Evolutionary conservation across 1,139 yeast species (phyloP).

Genomic region (Sugiyamaella paludigena): DNA sequence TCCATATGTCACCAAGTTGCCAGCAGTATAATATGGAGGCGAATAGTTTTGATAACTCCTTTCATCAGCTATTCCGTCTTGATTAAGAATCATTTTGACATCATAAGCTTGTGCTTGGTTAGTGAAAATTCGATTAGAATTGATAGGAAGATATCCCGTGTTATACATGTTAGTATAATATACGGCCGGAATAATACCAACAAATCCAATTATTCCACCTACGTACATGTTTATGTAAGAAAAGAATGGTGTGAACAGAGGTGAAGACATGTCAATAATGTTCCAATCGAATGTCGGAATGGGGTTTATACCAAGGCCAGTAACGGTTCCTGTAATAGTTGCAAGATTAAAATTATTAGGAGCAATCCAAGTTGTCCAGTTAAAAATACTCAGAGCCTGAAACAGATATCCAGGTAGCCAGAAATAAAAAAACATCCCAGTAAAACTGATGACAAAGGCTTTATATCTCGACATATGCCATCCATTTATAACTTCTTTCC

Average conservation of each 20-base stretch:
- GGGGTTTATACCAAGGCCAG: slow-evolving; percentile 57
- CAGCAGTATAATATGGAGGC: slow-evolving; percentile 61
- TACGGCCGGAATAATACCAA: slow-evolving; percentile 14
- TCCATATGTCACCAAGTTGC: slow-evolving; percentile 53
- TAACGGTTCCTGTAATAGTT: slow-evolving; percentile 52
- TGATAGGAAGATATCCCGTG: slow-evolving; percentile 54
- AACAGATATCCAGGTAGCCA: slow-evolving; percentile 58
- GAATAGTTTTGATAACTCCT: slow-evolving; percentile 37
- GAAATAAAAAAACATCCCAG: slow-evolving; percentile 48
- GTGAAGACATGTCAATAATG: slow-evolving; percentile 33
- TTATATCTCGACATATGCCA: slow-evolving; percentile 50
- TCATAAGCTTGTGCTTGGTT: slow-evolving; percentile 48
- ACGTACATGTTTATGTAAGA: slow-evolving; percentile 29
- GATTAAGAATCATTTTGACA: slow-evolving; percentile 43
- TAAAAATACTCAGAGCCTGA: slow-evolving; percentile 50
- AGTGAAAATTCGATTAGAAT: slow-evolving; percentile 46
- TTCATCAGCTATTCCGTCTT: slow-evolving; percentile 36
- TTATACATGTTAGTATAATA: slow-evolving; percentile 47
- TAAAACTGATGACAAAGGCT: slow-evolving; percentile 44
- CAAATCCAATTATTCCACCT: slow-evolving; percentile 15
- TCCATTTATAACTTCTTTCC: slow-evolving; percentile 45
- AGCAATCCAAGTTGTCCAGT: slow-evolving; percentile 63
- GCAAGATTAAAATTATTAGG: slow-evolving; percentile 56
- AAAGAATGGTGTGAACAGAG: slow-evolving; percentile 46
- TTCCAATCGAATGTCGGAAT: slow-evolving; percentile 54